phyloP scores from a whole-genome alignment of 2,329 filamentous ascomycete species.

The Cercospora zeae-maydis region DNA sequence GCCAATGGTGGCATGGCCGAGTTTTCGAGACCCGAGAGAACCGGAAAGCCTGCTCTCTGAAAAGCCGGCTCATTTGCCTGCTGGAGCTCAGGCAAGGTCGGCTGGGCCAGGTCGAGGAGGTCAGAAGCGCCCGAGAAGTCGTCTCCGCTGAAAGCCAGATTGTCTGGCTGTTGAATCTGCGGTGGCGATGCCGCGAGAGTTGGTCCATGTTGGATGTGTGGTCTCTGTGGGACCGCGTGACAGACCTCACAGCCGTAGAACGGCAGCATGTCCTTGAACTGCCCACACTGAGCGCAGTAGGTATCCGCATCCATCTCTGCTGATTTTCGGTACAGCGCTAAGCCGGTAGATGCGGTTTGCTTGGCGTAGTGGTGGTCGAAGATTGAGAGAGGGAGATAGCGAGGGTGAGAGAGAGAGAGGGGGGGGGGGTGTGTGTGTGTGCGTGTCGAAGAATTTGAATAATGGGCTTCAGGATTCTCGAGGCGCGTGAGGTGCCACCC shows the following conservation, averaged over 20 bases:
- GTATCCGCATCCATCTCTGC: not conserved
- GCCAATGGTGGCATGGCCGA: not conserved
- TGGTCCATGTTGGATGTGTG: not conserved
- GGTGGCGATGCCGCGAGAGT: not conserved
- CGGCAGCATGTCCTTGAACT: no score
- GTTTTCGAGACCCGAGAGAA: not conserved
- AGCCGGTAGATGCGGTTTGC: not conserved
- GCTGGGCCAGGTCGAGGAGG: not conserved
- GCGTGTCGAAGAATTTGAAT: no score
- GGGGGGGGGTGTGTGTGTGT: no score
- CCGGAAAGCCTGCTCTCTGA: not conserved
- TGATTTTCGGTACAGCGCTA: not conserved
- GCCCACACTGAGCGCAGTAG: no score
- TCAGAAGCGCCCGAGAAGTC: not conserved
- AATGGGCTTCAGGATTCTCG: no score
- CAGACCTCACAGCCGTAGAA: no score
- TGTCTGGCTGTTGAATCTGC: not conserved
- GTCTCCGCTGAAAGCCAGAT: not conserved
- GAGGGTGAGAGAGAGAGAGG: no score
- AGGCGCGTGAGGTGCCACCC: no score
- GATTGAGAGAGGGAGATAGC: not conserved
- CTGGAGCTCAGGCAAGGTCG: not conserved
- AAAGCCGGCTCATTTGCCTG: not conserved
- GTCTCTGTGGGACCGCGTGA: not conserved
- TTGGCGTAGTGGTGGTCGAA: not conserved